These are phyloP conservation scores for Hygrophorus pudorinus DNA, from an alignment of 768 basidiomycete species.

Conservation along the genomic window DNA sequence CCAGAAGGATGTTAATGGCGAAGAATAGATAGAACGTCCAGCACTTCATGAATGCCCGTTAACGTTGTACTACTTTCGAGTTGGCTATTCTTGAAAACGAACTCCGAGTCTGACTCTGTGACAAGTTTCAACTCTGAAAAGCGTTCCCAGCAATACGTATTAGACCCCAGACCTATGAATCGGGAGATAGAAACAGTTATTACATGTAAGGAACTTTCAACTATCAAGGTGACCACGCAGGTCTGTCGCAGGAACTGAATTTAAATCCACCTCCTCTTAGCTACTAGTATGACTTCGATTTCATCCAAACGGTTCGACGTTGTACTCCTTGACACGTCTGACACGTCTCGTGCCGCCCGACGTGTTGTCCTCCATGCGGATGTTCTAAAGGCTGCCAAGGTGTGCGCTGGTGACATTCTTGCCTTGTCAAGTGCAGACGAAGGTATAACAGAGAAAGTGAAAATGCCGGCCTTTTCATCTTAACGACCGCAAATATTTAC, in stretches of 20 bases:
- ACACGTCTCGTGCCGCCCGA: conserved; percentile 42
- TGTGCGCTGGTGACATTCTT: conserved; percentile 62
- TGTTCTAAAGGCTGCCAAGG: conserved; percentile 45
- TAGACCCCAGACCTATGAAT: no score
- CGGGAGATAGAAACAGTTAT: no score
- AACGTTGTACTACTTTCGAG: no score
- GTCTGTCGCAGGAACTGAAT: background rate
- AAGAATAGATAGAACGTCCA: conserved; percentile 6
- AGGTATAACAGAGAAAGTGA: conserved; percentile 21
- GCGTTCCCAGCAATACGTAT: no score
- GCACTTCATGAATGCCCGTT: no score
- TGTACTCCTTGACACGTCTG: conserved; percentile 22
- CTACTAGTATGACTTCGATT: conserved; percentile 12
- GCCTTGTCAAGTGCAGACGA: conserved; percentile 36
- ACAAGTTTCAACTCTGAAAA: no score
- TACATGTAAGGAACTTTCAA: no score
- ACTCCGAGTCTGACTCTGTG: no score
- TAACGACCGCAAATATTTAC: conserved; percentile 1
- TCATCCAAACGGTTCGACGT: conserved; percentile 31
- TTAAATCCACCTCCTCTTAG: background rate
- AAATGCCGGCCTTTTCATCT: conserved; percentile 5
- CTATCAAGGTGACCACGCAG: no score
- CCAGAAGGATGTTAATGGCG: conserved; percentile 9
- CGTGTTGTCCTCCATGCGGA: conserved; percentile 60
- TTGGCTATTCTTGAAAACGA: no score